Base-by-base conservation (phyloP, 139 green algal genomes). In the Gonium pectorale region DNA sequence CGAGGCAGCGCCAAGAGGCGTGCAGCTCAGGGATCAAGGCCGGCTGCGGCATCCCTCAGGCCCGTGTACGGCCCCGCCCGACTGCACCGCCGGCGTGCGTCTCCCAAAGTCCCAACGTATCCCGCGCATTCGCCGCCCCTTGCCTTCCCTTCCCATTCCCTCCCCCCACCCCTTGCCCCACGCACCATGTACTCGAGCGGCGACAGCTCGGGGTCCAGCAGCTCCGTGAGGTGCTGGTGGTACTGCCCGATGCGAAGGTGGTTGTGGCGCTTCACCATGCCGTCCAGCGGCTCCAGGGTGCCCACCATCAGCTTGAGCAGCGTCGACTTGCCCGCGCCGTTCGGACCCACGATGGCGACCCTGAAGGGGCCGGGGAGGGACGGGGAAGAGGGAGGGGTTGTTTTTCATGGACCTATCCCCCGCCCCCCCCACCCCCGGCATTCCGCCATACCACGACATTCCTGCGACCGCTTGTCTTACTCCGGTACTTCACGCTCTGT, bases 251-350 rank as follows among this genome's bases (percentile, higher is more conserved):
- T 98, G 54, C 89, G 89, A 63, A 99, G 91, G 90, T 99, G 95
- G 89, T 96, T 98, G 91, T 99, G 97, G 35, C 97, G 88, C 80
- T 96, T 97, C 26, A 99, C 96, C 86, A 95, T 97, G 77, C 97
- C 97, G 54, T 97, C 95, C 35, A 95, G 84, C 27, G 96, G 92
- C 46, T 97, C 94, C 44, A 99, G 85, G 1, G 95, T 90, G 41
- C 97, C 97, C 54, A 94, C 92, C 97, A 99, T 99, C 41, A 99
- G 93, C 92, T 99, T 99, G 31, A 99, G 90, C 54, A 99, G 90
- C 51, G 97, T 99, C 0, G 94, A 98, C 92, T 99, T 99, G 86
- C 97, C 97, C n/a, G 90, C 56, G 46, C 94, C 94, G 87, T 99
- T 99, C 31, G 96, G 95, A 9, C 96, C 97, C 75, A 99, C 97